phyloP scores from a whole-genome alignment of 441 rosid genomes.

The Melastoma candidum region DNA sequence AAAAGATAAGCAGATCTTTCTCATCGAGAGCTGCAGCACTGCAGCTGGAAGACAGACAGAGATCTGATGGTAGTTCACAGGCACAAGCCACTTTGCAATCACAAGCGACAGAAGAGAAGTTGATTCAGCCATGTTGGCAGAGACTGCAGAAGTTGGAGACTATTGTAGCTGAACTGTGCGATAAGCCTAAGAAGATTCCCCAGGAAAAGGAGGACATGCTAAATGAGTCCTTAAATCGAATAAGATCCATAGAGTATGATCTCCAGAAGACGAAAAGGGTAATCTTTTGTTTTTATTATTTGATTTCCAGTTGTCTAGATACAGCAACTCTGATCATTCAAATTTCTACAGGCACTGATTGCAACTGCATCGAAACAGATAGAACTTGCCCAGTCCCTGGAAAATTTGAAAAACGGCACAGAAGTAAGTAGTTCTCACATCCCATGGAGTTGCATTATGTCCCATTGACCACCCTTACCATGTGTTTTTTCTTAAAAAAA shows the following conservation, averaged over 20 bases:
- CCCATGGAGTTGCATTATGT: not conserved
- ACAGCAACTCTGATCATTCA: constrained; percentile 4
- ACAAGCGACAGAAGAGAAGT: constrained; percentile 34
- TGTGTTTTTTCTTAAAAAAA: constrained; percentile 3
- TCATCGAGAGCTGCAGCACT: constrained; percentile 21
- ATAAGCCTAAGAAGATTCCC: constrained; percentile 65
- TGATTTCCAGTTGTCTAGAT: no score
- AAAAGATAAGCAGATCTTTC: constrained; percentile 33
- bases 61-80: constrained; percentile 28
- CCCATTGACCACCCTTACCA: not conserved
- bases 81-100: constrained; percentile 19
- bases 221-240: constrained; percentile 72
- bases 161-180: constrained; percentile 56
- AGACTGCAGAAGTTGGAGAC: constrained; percentile 77
- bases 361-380: constrained; percentile 89
- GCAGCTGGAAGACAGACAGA: constrained; percentile 26
- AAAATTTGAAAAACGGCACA: constrained; percentile 46
- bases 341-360: constrained; percentile 56
- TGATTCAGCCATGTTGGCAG: constrained; percentile 69
- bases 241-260: constrained; percentile 75
- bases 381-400: constrained; percentile 79
- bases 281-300: not conserved
- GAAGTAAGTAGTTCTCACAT: constrained; percentile 37
- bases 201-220: constrained; percentile 86
- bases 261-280: constrained; percentile 76